These are phyloP conservation scores for Penicillium samsonianum DNA, from an alignment of 495 filamentous ascomycete species.

Conservation along the genomic window DNA sequence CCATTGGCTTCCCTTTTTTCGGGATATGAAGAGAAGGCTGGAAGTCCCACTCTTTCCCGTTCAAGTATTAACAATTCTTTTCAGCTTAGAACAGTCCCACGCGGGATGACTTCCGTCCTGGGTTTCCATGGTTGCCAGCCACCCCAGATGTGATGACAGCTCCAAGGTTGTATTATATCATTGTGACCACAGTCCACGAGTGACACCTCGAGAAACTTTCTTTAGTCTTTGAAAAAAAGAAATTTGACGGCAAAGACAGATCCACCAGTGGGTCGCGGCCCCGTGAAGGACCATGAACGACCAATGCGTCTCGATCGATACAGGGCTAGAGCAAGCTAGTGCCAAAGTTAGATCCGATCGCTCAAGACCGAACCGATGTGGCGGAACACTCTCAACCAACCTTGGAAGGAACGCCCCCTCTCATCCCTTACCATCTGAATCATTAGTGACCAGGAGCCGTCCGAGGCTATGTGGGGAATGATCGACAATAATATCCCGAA, in stretches of 20 bases:
- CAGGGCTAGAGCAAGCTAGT: background rate
- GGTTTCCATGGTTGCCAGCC: background rate
- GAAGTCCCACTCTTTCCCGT: slow-evolving; percentile 3
- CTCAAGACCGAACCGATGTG: background rate
- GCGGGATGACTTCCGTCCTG: background rate
- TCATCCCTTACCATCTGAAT: background rate
- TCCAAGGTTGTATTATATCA: background rate
- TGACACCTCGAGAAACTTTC: background rate
- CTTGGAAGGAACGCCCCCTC: slow-evolving; percentile 1
- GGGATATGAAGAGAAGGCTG: background rate
- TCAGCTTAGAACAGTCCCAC: background rate
- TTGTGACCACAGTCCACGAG: background rate
- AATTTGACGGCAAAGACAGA: slow-evolving; percentile 17
- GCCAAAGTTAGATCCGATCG: slow-evolving; percentile 1
- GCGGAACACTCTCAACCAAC: background rate
- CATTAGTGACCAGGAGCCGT: slow-evolving; percentile 1
- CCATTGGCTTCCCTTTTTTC: slow-evolving; percentile 6
- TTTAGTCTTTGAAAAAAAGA: slow-evolving; percentile 5
- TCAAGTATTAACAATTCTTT: background rate
- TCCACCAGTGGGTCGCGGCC: slow-evolving; percentile 10
- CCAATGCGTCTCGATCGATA: background rate
- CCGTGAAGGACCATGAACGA: slow-evolving; percentile 11
- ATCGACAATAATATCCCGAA: slow-evolving; percentile 30
- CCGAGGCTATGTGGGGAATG: slow-evolving; percentile 18
- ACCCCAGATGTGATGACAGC: background rate